Conservation (phyloP, 2,329 filamentous ascomycete species). For the Penicillium sp. region DNA sequence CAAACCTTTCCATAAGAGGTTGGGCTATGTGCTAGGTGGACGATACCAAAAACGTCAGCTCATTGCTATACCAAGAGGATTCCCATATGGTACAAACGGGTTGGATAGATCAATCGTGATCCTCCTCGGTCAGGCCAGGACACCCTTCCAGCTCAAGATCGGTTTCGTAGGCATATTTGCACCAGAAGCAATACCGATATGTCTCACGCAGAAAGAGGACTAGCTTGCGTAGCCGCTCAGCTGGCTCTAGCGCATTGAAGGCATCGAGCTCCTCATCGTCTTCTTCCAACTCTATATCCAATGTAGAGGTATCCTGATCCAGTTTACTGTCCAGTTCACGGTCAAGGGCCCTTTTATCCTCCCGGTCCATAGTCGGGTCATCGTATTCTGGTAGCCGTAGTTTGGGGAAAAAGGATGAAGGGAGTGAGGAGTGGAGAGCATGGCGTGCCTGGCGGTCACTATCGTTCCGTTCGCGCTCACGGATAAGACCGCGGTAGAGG, state of each 20-base stretch:
- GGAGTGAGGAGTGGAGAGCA: conserved; percentile 33
- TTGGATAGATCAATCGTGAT: conserved; percentile 58
- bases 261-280: conserved; percentile 77
- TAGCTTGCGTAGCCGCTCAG: conserved; percentile 65
- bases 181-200: conserved; percentile 92
- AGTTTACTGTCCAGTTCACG: conserved; percentile 45
- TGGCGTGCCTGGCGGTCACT: conserved; percentile 33
- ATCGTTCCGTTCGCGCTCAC: conserved; percentile 63
- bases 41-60: not conserved
- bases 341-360: conserved; percentile 69
- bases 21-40: not conserved
- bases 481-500: conserved; percentile 73
- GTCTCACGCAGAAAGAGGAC: conserved; percentile 67
- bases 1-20: not conserved
- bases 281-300: conserved; percentile 60
- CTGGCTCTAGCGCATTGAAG: conserved; percentile 68
- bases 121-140: conserved; percentile 82
- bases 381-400: conserved; percentile 61
- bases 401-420: conserved; percentile 36
- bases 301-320: conserved; percentile 32
- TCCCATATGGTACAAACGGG: conserved; percentile 1
- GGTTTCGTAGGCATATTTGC: conserved; percentile 73
- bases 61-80: not conserved
- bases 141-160: conserved; percentile 75
- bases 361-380: conserved; percentile 67